phyloP scores from a whole-genome alignment of 306 rosid species.

The Oemleria cerasiformis region DNA sequence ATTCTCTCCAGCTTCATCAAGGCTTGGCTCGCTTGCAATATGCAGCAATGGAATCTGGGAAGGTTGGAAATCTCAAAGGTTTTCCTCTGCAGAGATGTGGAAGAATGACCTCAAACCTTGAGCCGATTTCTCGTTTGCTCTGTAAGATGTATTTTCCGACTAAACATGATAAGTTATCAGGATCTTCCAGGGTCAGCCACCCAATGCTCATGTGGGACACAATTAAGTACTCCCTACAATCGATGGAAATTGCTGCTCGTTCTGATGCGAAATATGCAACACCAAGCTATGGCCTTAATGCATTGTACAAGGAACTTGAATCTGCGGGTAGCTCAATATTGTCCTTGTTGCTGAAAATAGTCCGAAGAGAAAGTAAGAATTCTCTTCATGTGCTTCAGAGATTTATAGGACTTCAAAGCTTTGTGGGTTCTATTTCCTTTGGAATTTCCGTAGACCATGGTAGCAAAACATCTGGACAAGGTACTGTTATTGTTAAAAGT shows the following conservation, averaged over 20 bases:
- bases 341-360: constrained; percentile 72
- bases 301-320: constrained; percentile 77
- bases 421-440: constrained; percentile 70
- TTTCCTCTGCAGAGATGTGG: constrained; percentile 44
- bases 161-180: constrained; percentile 53
- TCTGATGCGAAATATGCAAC: constrained; percentile 62
- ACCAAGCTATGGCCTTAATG: constrained; percentile 63
- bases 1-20: constrained; percentile 47
- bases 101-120: constrained; percentile 50
- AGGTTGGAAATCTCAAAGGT: constrained; percentile 48
- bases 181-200: constrained; percentile 54
- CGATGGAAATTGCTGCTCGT: constrained; percentile 90
- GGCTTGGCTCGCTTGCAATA: constrained; percentile 67
- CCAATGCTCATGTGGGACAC: constrained; percentile 94
- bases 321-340: constrained; percentile 75
- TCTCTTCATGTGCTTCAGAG: constrained; percentile 82
- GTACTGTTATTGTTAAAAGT: constrained; percentile 38
- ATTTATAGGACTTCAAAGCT: constrained; percentile 67
- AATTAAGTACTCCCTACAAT: constrained; percentile 73
- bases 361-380: constrained; percentile 58
- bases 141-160: constrained; percentile 72
- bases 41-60: constrained; percentile 61
- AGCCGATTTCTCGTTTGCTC: constrained; percentile 53
- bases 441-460: constrained; percentile 42
- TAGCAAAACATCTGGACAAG: constrained; percentile 45